A percentile compares a stretch with the other conserved stretches of the same genome.
Conservation (phyloP, 1,284 basidiomycete genomes). For the Boletellus deceptivus region DNA sequence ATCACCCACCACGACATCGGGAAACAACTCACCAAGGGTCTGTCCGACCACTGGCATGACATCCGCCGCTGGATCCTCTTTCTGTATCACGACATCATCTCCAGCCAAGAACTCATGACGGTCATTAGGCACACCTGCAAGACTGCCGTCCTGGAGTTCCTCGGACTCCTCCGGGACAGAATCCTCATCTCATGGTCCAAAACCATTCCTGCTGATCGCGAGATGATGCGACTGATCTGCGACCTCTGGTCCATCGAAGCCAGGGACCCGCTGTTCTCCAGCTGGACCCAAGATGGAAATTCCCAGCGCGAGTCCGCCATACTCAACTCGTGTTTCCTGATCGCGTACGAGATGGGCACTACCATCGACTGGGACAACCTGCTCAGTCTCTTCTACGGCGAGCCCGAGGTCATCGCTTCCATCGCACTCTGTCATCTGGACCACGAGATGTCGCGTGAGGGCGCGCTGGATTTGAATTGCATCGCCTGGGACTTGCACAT, state of each 20-base stretch:
- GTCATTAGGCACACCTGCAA: slow-evolving; percentile 22
- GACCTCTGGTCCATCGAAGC: slow-evolving; percentile 32
- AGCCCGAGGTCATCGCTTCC: slow-evolving; percentile 20
- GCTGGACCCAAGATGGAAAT: slow-evolving; percentile 11
- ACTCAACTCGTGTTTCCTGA: slow-evolving; percentile 29
- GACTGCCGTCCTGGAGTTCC: slow-evolving; percentile 24
- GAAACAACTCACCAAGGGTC: slow-evolving; percentile 14
- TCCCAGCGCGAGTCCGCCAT: slow-evolving; percentile 30
- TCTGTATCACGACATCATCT: slow-evolving; percentile 18
- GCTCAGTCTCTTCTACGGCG: slow-evolving; percentile 20
- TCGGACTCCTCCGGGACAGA: slow-evolving; percentile 28
- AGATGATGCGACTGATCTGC: slow-evolving; percentile 30
- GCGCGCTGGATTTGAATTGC: slow-evolving; percentile 22
- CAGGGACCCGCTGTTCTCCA: slow-evolving; percentile 23
- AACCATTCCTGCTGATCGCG: slow-evolving; percentile 20
- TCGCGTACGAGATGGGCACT: slow-evolving; percentile 22
- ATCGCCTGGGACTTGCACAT: slow-evolving; percentile 32
- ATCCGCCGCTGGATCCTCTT: slow-evolving; percentile 30
- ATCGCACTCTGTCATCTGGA: slow-evolving; percentile 27
- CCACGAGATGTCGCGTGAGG: slow-evolving; percentile 19
- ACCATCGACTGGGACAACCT: slow-evolving; percentile 25
- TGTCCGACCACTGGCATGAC: slow-evolving; percentile 21
- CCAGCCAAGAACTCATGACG: slow-evolving; percentile 2
- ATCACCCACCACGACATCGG: slow-evolving; percentile 16
- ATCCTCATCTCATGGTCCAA: slow-evolving; percentile 27